Evolutionary conservation across 139 green algal species (phyloP), one percentile per base, ranked within the genome.

Genomic region (Zygnema cylindricum): DNA sequence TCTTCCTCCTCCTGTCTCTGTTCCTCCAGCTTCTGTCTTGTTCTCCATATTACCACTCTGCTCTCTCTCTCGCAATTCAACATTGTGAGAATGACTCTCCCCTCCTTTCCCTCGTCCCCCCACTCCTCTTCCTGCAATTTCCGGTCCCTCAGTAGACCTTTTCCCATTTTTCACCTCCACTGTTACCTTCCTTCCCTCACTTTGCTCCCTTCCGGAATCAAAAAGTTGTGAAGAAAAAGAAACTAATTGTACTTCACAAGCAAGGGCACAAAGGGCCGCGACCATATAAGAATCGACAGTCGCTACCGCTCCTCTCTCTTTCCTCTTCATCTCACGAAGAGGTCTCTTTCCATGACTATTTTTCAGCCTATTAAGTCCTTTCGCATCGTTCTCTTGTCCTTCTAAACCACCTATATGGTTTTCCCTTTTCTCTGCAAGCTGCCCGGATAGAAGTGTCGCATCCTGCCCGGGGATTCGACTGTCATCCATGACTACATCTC

Each of bases 211-310:
- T 16, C 71, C 40, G 11, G 49, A 63, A 7, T 63, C 38, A 16
- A 16, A 79, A 11, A 43, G 36, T 33, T 55, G 7, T 3, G 77
- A 25, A 16, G 49, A 40, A 11, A 39, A 43, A 55, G 77, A 41
- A 11, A 54, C 49, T 7, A 85, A 55, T 54, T 85, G 77, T 40
- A 85, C 77, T 16, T 85, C 77, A 16, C 77, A 85, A 11, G 77
- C 77, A 11, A 85, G 49, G 55, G 77, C 77, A 43, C 42, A 85
- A 11, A 85, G 40, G 11, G 77, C 77, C 7, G 77, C 49, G 7
- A 85, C 77, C 33, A 85, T 85, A 16, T 85, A 85, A 11, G 77
- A 85, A 11, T 85, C 42, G 3, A 85, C 49, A 3, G 77, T 77
- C 11, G 77, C 49, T 25, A 16, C 77, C 3, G 77, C 77, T 16